Evolutionary conservation across 2,329 filamentous ascomycete species (phyloP).

Genomic region (Arthrinium phaeospermum): DNA sequence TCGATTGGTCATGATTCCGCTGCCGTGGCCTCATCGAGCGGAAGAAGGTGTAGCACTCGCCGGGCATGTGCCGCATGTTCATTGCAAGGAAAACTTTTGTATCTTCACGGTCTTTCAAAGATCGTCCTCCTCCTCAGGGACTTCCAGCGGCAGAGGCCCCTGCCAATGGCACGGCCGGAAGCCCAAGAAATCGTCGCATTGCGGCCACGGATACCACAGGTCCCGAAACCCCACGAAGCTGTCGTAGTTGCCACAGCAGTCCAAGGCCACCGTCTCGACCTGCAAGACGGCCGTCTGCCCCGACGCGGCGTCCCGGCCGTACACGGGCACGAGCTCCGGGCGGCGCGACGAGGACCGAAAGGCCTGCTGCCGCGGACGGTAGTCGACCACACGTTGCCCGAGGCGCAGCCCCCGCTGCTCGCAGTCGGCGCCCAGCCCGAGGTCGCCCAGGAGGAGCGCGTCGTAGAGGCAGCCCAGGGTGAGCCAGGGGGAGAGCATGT

Average conservation of each 20-base stretch:
- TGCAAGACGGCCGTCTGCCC: background rate
- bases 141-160: background rate
- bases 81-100: no score
- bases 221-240: background rate
- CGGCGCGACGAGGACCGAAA: background rate
- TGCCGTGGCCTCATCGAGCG: no score
- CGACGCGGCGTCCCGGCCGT: background rate
- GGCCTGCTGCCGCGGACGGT: no score
- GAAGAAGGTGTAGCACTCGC: no score
- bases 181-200: background rate
- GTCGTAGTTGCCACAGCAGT: background rate
- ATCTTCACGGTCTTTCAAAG: no score
- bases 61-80: no score
- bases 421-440: no score
- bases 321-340: no score
- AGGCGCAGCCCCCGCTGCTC: background rate
- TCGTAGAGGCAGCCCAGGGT: background rate
- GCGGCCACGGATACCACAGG: background rate
- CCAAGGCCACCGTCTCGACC: background rate
- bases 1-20: no score
- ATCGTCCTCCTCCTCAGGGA: no score
- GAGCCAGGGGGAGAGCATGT: background rate
- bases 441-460: background rate
- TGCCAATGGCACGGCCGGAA: background rate
- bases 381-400: background rate